These are phyloP conservation scores for Neurospora sp. DNA, from an alignment of 495 filamentous ascomycete genomes.

Conservation along the genomic window DNA sequence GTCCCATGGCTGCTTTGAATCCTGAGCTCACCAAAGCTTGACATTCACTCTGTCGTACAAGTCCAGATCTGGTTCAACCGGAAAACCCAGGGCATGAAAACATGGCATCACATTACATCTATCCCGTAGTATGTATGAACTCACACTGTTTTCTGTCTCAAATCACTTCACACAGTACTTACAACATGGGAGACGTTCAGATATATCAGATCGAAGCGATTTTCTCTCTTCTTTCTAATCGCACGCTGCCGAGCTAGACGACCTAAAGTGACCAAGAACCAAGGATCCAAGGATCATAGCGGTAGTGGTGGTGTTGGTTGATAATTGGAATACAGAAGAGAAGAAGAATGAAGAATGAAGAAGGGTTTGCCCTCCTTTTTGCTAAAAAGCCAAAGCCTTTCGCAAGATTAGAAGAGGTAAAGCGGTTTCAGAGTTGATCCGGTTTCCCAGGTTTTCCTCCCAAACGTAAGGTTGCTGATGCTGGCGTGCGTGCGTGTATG, in stretches of 20 bases:
- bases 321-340: not conserved
- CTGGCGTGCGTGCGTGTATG: not conserved
- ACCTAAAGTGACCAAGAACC: not conserved
- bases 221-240: not conserved
- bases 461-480: not conserved
- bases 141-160: not conserved
- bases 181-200: not conserved
- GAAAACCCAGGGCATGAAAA: not conserved
- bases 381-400: not conserved
- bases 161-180: not conserved
- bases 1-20: not conserved
- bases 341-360: not conserved
- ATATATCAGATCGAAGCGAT: not conserved
- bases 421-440: not conserved
- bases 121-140: not conserved
- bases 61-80: not conserved
- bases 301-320: not conserved
- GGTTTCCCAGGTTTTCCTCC: not conserved
- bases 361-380: not conserved
- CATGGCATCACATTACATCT: not conserved
- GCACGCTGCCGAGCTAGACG: not conserved
- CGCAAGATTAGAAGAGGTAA: not conserved
- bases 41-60: not conserved
- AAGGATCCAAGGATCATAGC: not conserved
- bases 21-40: not conserved